Evolutionary conservation across 768 basidiomycete genomes (phyloP).

Genomic region (Chlorophyllum brunneum): DNA sequence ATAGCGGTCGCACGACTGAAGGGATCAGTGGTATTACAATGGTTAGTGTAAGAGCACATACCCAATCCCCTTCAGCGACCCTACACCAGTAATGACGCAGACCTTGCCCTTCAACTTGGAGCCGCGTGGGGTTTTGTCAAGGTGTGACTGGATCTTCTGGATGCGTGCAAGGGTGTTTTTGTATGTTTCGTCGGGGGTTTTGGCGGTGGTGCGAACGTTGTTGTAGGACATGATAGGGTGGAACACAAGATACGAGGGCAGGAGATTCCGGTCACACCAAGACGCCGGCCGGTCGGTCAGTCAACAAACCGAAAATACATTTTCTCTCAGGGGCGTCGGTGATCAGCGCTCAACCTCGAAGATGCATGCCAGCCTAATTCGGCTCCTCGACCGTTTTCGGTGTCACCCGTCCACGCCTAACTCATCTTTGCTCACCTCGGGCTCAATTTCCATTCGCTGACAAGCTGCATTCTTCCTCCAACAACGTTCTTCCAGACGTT

Average conservation of each 20-base stretch:
- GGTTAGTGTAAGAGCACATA: no score
- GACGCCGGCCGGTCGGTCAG: conserved; percentile 4
- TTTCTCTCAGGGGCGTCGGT: no score
- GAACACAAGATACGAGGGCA: not conserved
- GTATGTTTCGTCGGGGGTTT: conserved; percentile 47
- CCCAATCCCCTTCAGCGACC: conserved; percentile 88
- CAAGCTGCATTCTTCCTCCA: conserved; percentile 19
- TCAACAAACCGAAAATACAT: not conserved
- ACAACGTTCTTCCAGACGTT: conserved; percentile 11
- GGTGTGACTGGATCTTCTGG: conserved; percentile 63
- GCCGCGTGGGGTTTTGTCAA: conserved; percentile 48
- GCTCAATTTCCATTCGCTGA: not conserved
- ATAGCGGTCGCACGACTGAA: conserved; percentile 67
- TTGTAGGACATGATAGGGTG: conserved; percentile 31
- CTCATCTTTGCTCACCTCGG: not conserved
- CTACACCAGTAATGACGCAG: conserved; percentile 84
- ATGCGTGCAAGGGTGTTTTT: conserved; percentile 63
- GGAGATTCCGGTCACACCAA: conserved; percentile 7
- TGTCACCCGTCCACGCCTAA: no score
- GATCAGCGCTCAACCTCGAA: no score
- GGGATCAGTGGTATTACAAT: not conserved
- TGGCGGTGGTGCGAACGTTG: conserved; percentile 25
- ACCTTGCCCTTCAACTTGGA: conserved; percentile 71
- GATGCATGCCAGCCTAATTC: not conserved
- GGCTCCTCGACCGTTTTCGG: not conserved